Conservation (phyloP, 2,329 filamentous ascomycete species). For the Aspergillus ustus region DNA sequence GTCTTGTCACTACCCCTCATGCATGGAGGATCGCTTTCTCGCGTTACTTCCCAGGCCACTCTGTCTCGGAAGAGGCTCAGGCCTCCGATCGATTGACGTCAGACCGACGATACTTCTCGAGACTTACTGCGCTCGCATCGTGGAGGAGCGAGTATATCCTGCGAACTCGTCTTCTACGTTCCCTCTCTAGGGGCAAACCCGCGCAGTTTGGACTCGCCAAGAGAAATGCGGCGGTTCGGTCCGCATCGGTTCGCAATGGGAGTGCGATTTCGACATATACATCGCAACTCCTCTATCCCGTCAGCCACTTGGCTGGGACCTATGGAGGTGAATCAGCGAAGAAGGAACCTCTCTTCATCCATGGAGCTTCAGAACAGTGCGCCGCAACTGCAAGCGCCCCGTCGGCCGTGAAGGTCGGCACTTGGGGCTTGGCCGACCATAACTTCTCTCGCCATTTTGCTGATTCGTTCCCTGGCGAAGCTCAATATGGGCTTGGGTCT, state of each 20-base stretch:
- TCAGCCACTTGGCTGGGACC: constrained; percentile 78
- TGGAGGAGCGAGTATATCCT: constrained; percentile 97
- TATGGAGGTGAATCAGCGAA: constrained; percentile 71
- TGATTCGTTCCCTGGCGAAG: constrained; percentile 73
- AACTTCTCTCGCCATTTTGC: constrained; percentile 77
- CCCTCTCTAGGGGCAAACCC: constrained; percentile 81
- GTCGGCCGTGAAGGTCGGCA: constrained; percentile 71
- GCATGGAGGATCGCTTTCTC: constrained; percentile 93
- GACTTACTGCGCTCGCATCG: constrained; percentile 81
- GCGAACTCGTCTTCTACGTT: constrained; percentile 80
- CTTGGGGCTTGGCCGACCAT: constrained; percentile 79
- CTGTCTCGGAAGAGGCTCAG: constrained; percentile 56
- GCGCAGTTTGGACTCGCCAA: constrained; percentile 55
- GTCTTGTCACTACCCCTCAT: constrained; percentile 85
- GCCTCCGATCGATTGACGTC: constrained; percentile 64
- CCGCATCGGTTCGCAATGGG: constrained; percentile 65
- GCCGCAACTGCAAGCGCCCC: constrained; percentile 83
- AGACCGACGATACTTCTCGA: constrained; percentile 78
- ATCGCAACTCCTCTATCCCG: constrained; percentile 76
- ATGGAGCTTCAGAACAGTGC: constrained; percentile 79
- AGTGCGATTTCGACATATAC: constrained; percentile 83
- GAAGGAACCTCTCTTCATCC: constrained; percentile 77
- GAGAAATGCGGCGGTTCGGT: constrained; percentile 58
- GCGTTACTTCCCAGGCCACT: constrained; percentile 82
- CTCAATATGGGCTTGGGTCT: constrained; percentile 76